These are phyloP conservation scores for Amoeboaphelidium occidentale DNA, from an alignment of 371 early-diverging fungal species.

Conservation along the genomic window DNA sequence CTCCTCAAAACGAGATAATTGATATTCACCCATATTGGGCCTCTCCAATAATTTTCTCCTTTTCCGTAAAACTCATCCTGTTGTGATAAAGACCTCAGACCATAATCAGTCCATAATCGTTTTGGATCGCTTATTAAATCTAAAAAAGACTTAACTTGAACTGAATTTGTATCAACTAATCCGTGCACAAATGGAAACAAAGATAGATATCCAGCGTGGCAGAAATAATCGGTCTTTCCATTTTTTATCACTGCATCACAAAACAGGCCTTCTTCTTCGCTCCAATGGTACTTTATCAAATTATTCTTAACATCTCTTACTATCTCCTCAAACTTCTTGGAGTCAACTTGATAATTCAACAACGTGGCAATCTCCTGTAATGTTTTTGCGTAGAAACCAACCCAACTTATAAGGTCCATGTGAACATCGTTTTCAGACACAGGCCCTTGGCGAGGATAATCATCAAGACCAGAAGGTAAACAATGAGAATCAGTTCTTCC, in stretches of 20 bases:
- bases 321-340: constrained; percentile 18
- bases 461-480: constrained; percentile 75
- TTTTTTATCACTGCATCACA: not conserved
- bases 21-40: constrained; percentile 82
- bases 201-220: constrained; percentile 66
- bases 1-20: constrained; percentile 60
- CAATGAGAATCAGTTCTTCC: constrained; percentile 63
- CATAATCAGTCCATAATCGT: constrained; percentile 47
- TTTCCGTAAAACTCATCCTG: constrained; percentile 40
- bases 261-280: not conserved
- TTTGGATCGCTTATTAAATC: constrained; percentile 40
- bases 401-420: constrained; percentile 70
- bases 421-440: constrained; percentile 62
- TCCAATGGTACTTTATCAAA: not conserved
- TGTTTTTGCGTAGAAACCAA: constrained; percentile 46
- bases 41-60: constrained; percentile 84
- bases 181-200: constrained; percentile 59
- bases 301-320: not conserved
- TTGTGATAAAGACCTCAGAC: constrained; percentile 51
- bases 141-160: constrained; percentile 36
- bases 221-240: constrained; percentile 29
- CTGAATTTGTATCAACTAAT: constrained; percentile 37
- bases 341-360: constrained; percentile 26
- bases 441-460: constrained; percentile 63
- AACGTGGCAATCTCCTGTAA: constrained; percentile 34